Evolutionary conservation across 768 basidiomycete genomes (phyloP), one percentile per base, ranked within the genome.

Genomic region (Nidularia sp.): DNA sequence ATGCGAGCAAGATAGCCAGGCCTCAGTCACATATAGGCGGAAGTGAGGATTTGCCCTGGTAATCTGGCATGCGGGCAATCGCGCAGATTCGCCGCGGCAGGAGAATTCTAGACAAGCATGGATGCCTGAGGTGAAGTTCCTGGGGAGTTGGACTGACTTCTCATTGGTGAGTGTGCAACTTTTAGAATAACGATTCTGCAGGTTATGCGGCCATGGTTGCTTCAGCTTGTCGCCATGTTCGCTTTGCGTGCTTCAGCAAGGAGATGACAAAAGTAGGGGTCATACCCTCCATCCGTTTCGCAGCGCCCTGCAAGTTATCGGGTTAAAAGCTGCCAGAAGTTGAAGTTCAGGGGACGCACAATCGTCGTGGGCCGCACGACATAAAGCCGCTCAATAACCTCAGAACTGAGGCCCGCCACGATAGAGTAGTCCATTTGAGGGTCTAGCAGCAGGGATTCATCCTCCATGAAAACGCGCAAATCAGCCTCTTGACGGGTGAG

Each of bases 281-380:
- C 81, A 95, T 90, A 6, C 93, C 93, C 63, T 95, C 93, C 83
- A 95, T 93, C 29, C 93, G 75, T 66, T 93, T 93, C 12, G 89
- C 93, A 3, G 88, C 88, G n/a, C 93, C 93, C 92, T 93, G 51
- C 10, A 35, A 48, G 10, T 18, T 22, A 42, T 18, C n/a, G 6
- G 3, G 49, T 39, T 2, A 41, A 42, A 32, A 18, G 49, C 9
- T n/a, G 12, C 12, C 9, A 15, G 7, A 1, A 29, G 33, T 34
- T 8, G 54, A 4, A 36, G 31, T 7, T 43, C 47, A 41, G 33
- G 45, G 46, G 10, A 85, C 90, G 58, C 47, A 74, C 76, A 50
- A 94, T 78, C 7, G 83, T 92, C 12, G 76, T 74, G 0, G 93
- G 93, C 47, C 79, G 70, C 1, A 86, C 78, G 3, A 60, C 68